Conservation (phyloP, 164 flowering plant genomes). For the Houttuynia cordata region DNA sequence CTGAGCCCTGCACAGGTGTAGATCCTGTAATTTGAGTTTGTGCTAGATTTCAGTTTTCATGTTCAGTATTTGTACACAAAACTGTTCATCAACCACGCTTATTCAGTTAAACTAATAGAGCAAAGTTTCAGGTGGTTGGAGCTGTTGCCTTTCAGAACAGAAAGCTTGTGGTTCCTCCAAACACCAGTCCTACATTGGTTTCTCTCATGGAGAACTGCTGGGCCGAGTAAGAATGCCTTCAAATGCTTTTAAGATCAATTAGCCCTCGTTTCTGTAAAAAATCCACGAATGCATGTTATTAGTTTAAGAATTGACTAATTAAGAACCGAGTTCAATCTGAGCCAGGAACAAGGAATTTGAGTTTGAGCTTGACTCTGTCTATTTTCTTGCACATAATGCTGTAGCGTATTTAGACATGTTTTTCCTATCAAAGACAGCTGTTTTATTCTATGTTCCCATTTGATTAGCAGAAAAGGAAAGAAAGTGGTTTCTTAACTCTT, state of each 20-base stretch:
- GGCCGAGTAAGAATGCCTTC: conserved; percentile 61
- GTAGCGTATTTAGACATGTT: too few species aligned
- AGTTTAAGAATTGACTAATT: not conserved
- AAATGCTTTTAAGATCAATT: not conserved
- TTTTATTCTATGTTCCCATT: too few species aligned
- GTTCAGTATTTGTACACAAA: not conserved
- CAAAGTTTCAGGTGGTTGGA: conserved; percentile 72
- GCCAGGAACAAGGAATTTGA: not conserved
- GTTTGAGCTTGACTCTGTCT: not conserved
- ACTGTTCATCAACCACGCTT: not conserved
- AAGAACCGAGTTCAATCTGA: not conserved
- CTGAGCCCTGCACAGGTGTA: conserved; percentile 87
- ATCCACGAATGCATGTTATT: not conserved
- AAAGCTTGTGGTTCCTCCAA: conserved; percentile 64
- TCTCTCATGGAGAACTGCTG: conserved; percentile 92
- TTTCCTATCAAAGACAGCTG: too few species aligned
- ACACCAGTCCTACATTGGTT: conserved; percentile 48
- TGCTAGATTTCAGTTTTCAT: not conserved
- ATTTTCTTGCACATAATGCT: too few species aligned
- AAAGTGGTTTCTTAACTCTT: too few species aligned
- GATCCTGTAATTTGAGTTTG: not conserved
- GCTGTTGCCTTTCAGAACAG: conserved; percentile 96
- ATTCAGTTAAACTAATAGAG: not conserved
- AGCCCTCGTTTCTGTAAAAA: not conserved
- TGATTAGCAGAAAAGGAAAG: too few species aligned